Evolutionary conservation across 306 rosid species (phyloP).

Genomic region (Dalbergia cultrata): DNA sequence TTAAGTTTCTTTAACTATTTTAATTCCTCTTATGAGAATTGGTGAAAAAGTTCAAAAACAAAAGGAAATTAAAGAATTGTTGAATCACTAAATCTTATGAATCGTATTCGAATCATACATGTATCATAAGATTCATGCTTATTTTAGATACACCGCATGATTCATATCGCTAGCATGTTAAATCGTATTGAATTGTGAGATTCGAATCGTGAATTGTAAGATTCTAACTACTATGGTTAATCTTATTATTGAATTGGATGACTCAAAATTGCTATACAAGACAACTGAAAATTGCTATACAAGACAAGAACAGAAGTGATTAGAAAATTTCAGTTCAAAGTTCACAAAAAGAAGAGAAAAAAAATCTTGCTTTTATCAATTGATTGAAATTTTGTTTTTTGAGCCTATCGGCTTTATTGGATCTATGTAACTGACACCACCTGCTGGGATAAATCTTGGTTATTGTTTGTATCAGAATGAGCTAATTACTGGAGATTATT

Average conservation of each 20-base stretch:
- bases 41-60: too few species aligned
- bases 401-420: not conserved
- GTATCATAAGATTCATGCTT: too few species aligned
- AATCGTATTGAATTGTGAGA: too few species aligned
- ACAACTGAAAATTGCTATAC: not conserved
- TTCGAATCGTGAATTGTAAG: too few species aligned
- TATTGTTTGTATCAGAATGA: conserved; percentile 29
- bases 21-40: too few species aligned
- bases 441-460: not conserved
- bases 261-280: not conserved
- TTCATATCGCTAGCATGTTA: too few species aligned
- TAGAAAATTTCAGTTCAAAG: not conserved
- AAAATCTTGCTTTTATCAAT: not conserved
- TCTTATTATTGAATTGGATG: not conserved
- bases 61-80: too few species aligned
- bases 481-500: not conserved
- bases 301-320: not conserved
- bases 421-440: not conserved
- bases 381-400: conserved; percentile 1
- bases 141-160: too few species aligned
- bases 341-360: not conserved
- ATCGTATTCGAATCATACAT: too few species aligned
- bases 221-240: too few species aligned
- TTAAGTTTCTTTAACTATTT: too few species aligned
- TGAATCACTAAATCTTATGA: too few species aligned